Conservation (phyloP, 352 stramenopile species). For the Globisporangium carolinianum region DNA sequence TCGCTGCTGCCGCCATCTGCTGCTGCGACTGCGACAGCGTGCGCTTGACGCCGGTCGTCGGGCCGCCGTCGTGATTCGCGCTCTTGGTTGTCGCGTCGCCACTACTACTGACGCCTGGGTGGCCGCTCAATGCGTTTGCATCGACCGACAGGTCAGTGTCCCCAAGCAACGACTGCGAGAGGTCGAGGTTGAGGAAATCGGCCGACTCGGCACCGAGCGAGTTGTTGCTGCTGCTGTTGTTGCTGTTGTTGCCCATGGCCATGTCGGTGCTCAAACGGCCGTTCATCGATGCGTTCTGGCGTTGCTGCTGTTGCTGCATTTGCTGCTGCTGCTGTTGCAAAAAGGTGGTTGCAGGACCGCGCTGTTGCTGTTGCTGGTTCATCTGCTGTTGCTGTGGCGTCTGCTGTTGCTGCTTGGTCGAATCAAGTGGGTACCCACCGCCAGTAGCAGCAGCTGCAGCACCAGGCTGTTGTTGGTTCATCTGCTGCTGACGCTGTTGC, state of each 20-base stretch:
- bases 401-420: constrained; percentile 25
- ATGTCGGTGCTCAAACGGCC: constrained; percentile 52
- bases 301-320: constrained; percentile 27
- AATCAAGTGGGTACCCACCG: no score
- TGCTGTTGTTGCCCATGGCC: constrained; percentile 25
- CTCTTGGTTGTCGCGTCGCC: constrained; percentile 2
- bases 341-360: constrained; percentile 14
- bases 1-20: constrained; percentile 74
- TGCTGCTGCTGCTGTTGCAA: constrained; percentile 41
- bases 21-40: constrained; percentile 77
- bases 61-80: no score
- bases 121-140: constrained; percentile 26
- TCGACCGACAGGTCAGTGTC: constrained; percentile 51
- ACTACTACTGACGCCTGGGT: constrained; percentile 4
- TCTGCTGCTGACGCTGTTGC: constrained; percentile 52
- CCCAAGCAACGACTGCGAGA: constrained; percentile 62
- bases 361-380: constrained; percentile 28
- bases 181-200: constrained; percentile 78
- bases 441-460: no score
- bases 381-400: constrained; percentile 23
- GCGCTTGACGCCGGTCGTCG: constrained; percentile 51
- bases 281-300: constrained; percentile 25
- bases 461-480: constrained; percentile 11
- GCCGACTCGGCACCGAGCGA: constrained; percentile 30
- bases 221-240: no score